A percentile compares a stretch with the other conserved stretches of the same genome.
phyloP scores from a whole-genome alignment of 306 rosid species.

The Ormosia emarginata region DNA sequence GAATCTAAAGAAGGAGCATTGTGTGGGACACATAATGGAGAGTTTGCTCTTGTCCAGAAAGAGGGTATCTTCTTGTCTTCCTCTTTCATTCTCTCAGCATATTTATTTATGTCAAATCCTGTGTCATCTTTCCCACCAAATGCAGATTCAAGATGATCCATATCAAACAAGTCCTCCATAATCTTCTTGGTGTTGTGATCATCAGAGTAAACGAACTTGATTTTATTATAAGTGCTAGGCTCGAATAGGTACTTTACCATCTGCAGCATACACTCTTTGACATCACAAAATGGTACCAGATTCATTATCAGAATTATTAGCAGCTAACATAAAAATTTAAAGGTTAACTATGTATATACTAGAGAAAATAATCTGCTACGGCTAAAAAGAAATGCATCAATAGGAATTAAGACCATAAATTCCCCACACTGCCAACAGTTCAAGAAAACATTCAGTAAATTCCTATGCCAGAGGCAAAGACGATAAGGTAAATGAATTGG shows the following conservation, averaged over 20 bases:
- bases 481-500: too few relatives aligned
- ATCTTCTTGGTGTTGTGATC: slow-evolving; percentile 58
- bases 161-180: slow-evolving; percentile 71
- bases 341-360: neutral
- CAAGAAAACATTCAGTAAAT: neutral
- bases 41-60: slow-evolving; percentile 44
- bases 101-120: slow-evolving; percentile 51
- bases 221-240: slow-evolving; percentile 51
- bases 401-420: neutral
- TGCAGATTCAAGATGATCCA: slow-evolving; percentile 69
- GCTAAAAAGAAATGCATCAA: neutral
- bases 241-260: slow-evolving; percentile 73
- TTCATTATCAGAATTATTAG: neutral
- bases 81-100: slow-evolving; percentile 79
- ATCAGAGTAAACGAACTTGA: slow-evolving; percentile 71
- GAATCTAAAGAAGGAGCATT: slow-evolving; percentile 40
- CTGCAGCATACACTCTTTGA: slow-evolving; percentile 45
- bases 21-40: slow-evolving; percentile 24
- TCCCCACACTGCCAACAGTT: neutral
- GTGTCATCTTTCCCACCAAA: slow-evolving; percentile 71
- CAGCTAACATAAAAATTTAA: neutral
- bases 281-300: slow-evolving; percentile 17
- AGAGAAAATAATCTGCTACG: too few relatives aligned
- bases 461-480: too few relatives aligned
- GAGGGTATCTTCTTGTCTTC: slow-evolving; percentile 51